Conservation (phyloP, 2,329 filamentous ascomycete genomes). For the Alternaria panax region DNA sequence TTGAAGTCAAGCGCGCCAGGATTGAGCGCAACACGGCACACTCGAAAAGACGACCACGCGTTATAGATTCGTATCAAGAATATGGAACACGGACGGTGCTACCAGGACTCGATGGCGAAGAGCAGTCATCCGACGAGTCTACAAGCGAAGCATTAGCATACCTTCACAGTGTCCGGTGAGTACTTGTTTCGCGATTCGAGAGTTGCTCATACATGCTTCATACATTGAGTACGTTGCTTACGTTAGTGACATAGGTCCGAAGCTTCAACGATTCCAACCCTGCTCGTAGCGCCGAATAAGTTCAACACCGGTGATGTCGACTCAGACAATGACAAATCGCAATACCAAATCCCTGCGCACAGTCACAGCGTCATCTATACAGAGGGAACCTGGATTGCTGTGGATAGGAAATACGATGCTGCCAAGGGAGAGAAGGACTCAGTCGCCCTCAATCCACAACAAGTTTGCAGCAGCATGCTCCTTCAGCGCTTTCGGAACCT, state of each 20-base stretch:
- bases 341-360: conserved; percentile 58
- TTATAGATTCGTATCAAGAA: conserved; percentile 18
- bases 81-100: conserved; percentile 42
- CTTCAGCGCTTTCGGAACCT: conserved; percentile 70
- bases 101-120: conserved; percentile 39
- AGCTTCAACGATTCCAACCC: conserved; percentile 74
- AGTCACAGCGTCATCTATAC: conserved; percentile 70
- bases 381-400: conserved; percentile 78
- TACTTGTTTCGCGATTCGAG: background rate
- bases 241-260: conserved; percentile 65
- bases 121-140: conserved; percentile 34
- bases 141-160: conserved; percentile 44
- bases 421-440: conserved; percentile 10
- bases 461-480: conserved; percentile 73
- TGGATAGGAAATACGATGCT: conserved; percentile 44
- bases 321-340: conserved; percentile 22
- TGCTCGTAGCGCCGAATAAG: conserved; percentile 64
- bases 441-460: conserved; percentile 56
- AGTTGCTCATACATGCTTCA: background rate
- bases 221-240: conserved; percentile 16
- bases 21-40: conserved; percentile 7
- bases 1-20: conserved; percentile 27
- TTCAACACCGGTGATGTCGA: conserved; percentile 19
- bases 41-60: conserved; percentile 7
- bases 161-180: conserved; percentile 46